phyloP scores from a whole-genome alignment of 2,329 filamentous ascomycete species.

The Biscogniauxia sp. region DNA sequence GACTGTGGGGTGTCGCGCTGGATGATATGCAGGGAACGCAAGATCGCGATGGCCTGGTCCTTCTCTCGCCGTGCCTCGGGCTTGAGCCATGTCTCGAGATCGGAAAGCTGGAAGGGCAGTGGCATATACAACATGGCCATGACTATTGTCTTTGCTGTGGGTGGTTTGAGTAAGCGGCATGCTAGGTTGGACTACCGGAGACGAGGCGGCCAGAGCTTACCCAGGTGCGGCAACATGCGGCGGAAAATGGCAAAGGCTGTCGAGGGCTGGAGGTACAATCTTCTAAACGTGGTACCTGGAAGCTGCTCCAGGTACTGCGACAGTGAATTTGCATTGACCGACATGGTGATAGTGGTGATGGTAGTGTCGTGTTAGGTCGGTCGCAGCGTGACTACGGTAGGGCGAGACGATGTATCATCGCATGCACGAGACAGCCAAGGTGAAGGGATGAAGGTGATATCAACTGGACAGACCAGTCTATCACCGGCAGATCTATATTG shows the following conservation, averaged over 20 bases:
- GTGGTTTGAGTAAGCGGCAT: background rate
- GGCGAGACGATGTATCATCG: constrained; percentile 7
- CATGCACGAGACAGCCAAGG: no score
- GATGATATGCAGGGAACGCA: constrained; percentile 87
- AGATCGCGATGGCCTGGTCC: constrained; percentile 77
- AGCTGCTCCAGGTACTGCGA: constrained; percentile 93
- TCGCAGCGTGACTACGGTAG: constrained; percentile 6
- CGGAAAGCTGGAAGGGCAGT: constrained; percentile 70
- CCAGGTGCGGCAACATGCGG: constrained; percentile 91
- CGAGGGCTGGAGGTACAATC: constrained; percentile 93
- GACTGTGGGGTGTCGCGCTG: constrained; percentile 67
- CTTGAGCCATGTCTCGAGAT: constrained; percentile 84
- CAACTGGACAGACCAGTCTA: background rate
- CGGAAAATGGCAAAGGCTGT: constrained; percentile 94
- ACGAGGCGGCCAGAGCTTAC: constrained; percentile 45
- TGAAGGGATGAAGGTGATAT: background rate
- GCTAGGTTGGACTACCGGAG: constrained; percentile 1
- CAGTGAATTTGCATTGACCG: constrained; percentile 42
- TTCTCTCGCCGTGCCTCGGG: constrained; percentile 65
- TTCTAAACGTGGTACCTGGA: constrained; percentile 83
- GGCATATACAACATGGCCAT: constrained; percentile 94
- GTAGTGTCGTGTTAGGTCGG: constrained; percentile 4
- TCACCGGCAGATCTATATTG: background rate
- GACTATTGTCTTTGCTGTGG: constrained; percentile 84
- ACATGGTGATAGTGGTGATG: constrained; percentile 20